phyloP scores from a whole-genome alignment of 208 protist species.

The Trypanosoma melophagium region DNA sequence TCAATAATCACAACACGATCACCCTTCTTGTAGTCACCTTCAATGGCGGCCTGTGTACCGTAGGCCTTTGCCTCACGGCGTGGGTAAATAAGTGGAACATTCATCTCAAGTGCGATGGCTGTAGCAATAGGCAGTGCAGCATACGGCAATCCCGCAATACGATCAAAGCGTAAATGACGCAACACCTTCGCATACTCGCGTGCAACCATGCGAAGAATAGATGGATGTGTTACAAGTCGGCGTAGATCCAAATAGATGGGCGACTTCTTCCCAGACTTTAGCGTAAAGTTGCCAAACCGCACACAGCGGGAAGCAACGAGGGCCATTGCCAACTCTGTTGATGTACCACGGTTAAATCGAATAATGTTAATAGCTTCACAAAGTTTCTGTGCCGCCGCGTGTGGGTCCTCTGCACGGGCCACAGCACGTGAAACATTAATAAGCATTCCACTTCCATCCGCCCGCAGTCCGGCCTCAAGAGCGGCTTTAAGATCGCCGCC shows the following conservation, averaged over 20 bases:
- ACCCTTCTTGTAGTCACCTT: constrained; percentile 92
- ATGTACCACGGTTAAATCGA: constrained; percentile 47
- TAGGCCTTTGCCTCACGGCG: constrained; percentile 94
- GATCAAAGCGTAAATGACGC: constrained; percentile 72
- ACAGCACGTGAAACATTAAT: constrained; percentile 87
- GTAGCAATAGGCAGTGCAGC: constrained; percentile 94
- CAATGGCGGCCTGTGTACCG: constrained; percentile 93
- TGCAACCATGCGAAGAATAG: constrained; percentile 76
- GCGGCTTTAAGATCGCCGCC: constrained; percentile 74
- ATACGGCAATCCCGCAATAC: constrained; percentile 93
- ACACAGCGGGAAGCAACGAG: constrained; percentile 85
- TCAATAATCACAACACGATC: constrained; percentile 93
- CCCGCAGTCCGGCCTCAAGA: constrained; percentile 71
- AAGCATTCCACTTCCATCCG: constrained; percentile 77
- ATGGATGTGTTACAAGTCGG: constrained; percentile 87
- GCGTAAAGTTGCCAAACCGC: constrained; percentile 94
- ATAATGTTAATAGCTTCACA: constrained; percentile 79
- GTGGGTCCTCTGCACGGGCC: constrained; percentile 64
- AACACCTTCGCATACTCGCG: constrained; percentile 75
- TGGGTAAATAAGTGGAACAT: constrained; percentile 87
- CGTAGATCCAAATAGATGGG: constrained; percentile 97
- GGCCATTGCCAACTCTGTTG: constrained; percentile 55
- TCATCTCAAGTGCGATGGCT: constrained; percentile 89
- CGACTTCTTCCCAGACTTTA: constrained; percentile 94
- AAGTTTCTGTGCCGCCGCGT: constrained; percentile 62